phyloP scores from a whole-genome alignment of 2,329 filamentous ascomycete genomes.

The Didymella glomerata region DNA sequence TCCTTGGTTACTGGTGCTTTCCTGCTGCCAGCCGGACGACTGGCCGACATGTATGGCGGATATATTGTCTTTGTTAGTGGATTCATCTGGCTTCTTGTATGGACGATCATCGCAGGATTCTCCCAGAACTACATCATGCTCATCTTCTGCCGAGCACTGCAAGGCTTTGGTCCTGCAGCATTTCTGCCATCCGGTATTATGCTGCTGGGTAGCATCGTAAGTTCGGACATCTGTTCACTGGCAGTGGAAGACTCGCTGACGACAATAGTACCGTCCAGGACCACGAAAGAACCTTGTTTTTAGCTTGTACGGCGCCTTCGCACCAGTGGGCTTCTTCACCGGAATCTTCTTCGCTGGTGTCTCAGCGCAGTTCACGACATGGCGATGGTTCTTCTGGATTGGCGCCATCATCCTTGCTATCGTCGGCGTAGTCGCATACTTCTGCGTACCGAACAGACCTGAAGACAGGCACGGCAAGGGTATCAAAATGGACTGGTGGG shows the following conservation, averaged over 20 bases:
- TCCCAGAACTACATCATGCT: slow-evolving; percentile 73
- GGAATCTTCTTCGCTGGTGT: slow-evolving; percentile 50
- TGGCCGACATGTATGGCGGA: slow-evolving; percentile 70
- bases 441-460: slow-evolving; percentile 41
- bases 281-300: slow-evolving; percentile 73
- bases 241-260: slow-evolving; percentile 1
- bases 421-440: slow-evolving; percentile 39
- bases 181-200: slow-evolving; percentile 75
- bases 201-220: slow-evolving; percentile 64
- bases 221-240: slow-evolving; percentile 5
- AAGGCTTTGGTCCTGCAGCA: slow-evolving; percentile 76
- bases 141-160: slow-evolving; percentile 75
- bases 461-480: slow-evolving; percentile 22
- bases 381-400: slow-evolving; percentile 49
- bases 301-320: slow-evolving; percentile 65
- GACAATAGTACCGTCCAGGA: slow-evolving; percentile 66
- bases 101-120: slow-evolving; percentile 76
- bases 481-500: slow-evolving; percentile 52
- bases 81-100: slow-evolving; percentile 69
- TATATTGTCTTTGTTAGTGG: slow-evolving; percentile 71
- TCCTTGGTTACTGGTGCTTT: slow-evolving; percentile 50
- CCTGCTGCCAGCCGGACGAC: slow-evolving; percentile 60
- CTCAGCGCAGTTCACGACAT: slow-evolving; percentile 40
- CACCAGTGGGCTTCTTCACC: slow-evolving; percentile 57
- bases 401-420: slow-evolving; percentile 46